phyloP scores from a whole-genome alignment of 106 monocot genomes.

The Apostasia ramifera region DNA sequence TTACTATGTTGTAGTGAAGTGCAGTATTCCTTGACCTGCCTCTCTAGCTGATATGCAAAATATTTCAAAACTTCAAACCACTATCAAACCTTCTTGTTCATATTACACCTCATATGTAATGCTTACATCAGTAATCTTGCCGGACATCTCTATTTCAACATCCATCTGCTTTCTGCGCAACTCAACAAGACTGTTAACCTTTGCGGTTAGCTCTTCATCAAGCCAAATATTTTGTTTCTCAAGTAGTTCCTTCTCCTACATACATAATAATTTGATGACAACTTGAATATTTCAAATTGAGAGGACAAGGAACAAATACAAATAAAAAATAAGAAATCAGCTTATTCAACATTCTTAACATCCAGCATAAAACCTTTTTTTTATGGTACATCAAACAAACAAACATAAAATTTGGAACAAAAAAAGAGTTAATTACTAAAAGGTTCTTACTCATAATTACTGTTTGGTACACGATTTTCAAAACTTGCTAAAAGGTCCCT shows the following conservation, averaged over 20 bases:
- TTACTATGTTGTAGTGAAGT: constrained; percentile 49
- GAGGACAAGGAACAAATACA: not conserved
- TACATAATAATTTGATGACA: constrained; percentile 1
- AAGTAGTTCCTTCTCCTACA: constrained; percentile 87
- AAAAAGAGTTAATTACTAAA: no score
- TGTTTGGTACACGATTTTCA: no score
- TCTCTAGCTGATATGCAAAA: constrained; percentile 55
- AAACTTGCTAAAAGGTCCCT: no score
- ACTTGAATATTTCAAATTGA: not conserved
- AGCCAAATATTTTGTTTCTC: constrained; percentile 91
- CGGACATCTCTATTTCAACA: constrained; percentile 52
- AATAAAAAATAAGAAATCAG: not conserved
- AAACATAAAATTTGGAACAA: no score
- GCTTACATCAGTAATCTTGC: constrained; percentile 71
- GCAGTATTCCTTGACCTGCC: constrained; percentile 54
- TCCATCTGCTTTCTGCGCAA: constrained; percentile 66
- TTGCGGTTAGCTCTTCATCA: constrained; percentile 76
- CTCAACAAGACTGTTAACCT: constrained; percentile 64
- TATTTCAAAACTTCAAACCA: not conserved
- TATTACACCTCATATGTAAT: not conserved
- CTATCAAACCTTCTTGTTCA: not conserved
- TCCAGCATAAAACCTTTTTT: no score
- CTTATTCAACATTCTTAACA: not conserved
- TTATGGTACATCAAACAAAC: no score
- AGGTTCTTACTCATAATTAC: no score